Base-by-base conservation (phyloP, 2,329 filamentous ascomycete species). In the Salinomyces thailandicus region DNA sequence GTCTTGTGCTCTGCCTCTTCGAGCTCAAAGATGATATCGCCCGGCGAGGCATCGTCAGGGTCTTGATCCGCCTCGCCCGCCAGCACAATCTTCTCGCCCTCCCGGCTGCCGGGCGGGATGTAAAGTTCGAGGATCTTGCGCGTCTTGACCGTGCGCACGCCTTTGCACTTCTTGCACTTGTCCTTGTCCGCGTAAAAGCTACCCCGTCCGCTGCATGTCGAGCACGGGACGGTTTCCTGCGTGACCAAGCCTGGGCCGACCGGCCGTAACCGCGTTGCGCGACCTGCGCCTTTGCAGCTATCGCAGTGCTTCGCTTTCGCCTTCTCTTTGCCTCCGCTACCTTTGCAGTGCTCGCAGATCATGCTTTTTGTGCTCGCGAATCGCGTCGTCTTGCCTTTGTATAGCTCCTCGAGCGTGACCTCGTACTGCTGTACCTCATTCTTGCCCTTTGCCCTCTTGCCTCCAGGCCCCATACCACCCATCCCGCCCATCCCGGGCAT, bases 131-230 rank as follows among this genome's bases (percentile, higher is more conserved):
- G 70, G 3, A 89, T 83, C 67, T 96, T 98, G 63, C 84, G 91
- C 63, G 91, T 83, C 53, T 86, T 81, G 30, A 78, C 77, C 11
- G 85, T 86, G 44, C 85, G 76, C 61, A 83, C 84, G 54, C 91
- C 91, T 66, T 96, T 96, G 76, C 91, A 98, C 69, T 91, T 95
- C 72, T 93, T 94, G 71, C 91, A 98, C 58, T 85, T 85, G 56
- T 98, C 91, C 69, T 96, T 96, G 56, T 94, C 85, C 62, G 89
- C 89, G 67, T 79, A 93, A 55, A 87, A 78, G 55, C 79, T 78
- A 5, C 91, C 91, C n/a, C 78, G 74, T 20, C 87, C 89, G 42
- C 79, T 72, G 63, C 91, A 98, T 53, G 81, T 79, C 52, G 81
- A 79, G 62, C 91, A 98, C 22, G 79, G 62, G 24, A 87, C 77